Evolutionary conservation across 352 stramenopile species (phyloP), one percentile per base, ranked within the genome.

Genomic region (Phytophthora agathidicida): DNA sequence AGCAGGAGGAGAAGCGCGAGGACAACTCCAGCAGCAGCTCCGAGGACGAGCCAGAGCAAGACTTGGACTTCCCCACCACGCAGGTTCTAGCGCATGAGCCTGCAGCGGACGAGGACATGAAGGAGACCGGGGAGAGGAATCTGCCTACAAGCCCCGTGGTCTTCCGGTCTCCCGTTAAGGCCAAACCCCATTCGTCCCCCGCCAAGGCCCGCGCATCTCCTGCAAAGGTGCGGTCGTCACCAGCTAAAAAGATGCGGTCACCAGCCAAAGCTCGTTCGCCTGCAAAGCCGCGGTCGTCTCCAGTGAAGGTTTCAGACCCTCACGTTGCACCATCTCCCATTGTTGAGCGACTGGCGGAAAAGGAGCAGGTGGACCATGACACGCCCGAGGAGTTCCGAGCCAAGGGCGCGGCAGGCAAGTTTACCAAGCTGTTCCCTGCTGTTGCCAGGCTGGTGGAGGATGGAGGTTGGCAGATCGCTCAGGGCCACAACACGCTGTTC

Each of bases 381-480:
- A 60, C 51, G 7, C 41, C 52, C 13, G 68, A 79, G 30, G 54
- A 68, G 24, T 66, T 68, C 24, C 59, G 66, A 1, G 60, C 65
- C 7, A 44, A 71, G 6, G 64, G 59, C 2, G 38, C 75, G 7
- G 60, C 67, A 32, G 68, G 47, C 31, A 76, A 76, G 42, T 89
- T 93, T 23, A 66, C 59, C 2, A 69, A 52, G 17, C 64, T 75
- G 11, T 86, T 93, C 16, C 70, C 45, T 8, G 11, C 48, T 8
- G 44, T 93, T 3, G 82, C 80, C 51, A 62, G 56, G 14, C 39
- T 84, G n/a, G 64, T 93, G 37, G 63, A 82, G 53, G 47, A 47
- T 24, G 57, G 68, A 1, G 83, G 83, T 9, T 91, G 83, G 83
- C 73, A 89, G 55, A 76, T 86, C n/a, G 80, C 81, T 8, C 61